Evolutionary conservation across 352 stramenopile genomes (phyloP).

Genomic region (Globisporangium spiculum): DNA sequence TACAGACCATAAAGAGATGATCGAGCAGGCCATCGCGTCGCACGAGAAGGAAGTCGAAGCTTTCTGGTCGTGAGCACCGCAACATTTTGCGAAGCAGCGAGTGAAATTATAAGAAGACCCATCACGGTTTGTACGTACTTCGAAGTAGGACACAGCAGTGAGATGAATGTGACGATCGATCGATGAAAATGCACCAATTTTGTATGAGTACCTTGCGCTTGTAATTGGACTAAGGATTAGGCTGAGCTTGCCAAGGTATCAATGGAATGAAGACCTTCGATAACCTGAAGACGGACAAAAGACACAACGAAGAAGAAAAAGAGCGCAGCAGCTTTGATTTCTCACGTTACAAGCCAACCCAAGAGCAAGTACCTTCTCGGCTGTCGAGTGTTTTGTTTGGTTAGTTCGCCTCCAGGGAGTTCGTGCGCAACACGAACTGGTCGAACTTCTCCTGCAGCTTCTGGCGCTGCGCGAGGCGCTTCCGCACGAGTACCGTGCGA

Average conservation of each 20-base stretch:
- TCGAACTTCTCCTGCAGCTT: slow-evolving; percentile 86
- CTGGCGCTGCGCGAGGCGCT: slow-evolving; percentile 75
- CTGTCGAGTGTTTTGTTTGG: background rate
- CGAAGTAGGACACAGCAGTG: background rate
- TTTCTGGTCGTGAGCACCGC: slow-evolving; percentile 38
- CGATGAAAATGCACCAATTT: background rate
- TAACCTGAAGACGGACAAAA: background rate
- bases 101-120: background rate
- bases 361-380: background rate
- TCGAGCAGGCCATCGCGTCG: slow-evolving; percentile 58
- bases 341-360: background rate
- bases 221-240: background rate
- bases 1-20: slow-evolving; percentile 61
- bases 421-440: slow-evolving; percentile 75
- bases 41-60: slow-evolving; percentile 51
- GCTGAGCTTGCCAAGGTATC: background rate
- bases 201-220: slow-evolving; percentile 11
- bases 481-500: slow-evolving; percentile 63
- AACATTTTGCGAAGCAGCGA: background rate
- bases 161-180: background rate
- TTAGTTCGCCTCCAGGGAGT: slow-evolving; percentile 32
- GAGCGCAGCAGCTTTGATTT: slow-evolving; percentile 4
- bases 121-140: background rate
- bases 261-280: background rate
- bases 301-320: background rate